Conservation (phyloP, 1,284 basidiomycete species). For the Hymenochaete sp. region DNA sequence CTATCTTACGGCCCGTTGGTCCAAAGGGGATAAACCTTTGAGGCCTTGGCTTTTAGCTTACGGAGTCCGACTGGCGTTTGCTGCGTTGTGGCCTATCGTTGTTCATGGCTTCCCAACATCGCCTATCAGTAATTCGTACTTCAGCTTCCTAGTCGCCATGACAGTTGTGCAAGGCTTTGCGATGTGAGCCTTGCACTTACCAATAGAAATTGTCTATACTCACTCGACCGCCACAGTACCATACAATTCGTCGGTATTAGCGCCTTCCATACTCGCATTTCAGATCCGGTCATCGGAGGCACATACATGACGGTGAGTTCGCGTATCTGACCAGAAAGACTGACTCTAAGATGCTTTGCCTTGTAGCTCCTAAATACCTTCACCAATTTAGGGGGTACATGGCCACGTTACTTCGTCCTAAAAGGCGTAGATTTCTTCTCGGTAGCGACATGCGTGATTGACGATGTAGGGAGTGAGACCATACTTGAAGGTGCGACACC, state of each 20-base stretch:
- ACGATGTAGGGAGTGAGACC: slow-evolving; percentile 43
- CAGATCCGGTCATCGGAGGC: slow-evolving; percentile 94
- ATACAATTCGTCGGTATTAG: slow-evolving; percentile 98
- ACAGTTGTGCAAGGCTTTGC: slow-evolving; percentile 85
- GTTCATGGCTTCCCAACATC: slow-evolving; percentile 81
- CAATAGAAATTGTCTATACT: neutral
- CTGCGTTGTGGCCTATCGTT: slow-evolving; percentile 66
- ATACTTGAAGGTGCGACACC: slow-evolving; percentile 46
- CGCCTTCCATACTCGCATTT: slow-evolving; percentile 95
- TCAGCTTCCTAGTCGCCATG: slow-evolving; percentile 68
- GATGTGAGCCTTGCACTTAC: slow-evolving; percentile 43
- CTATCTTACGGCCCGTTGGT: slow-evolving; percentile 94
- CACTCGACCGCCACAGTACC: slow-evolving; percentile 45
- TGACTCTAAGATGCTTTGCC: slow-evolving; percentile 2
- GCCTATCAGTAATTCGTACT: slow-evolving; percentile 72
- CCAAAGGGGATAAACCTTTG: slow-evolving; percentile 64
- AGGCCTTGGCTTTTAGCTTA: slow-evolving; percentile 89
- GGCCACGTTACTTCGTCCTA: slow-evolving; percentile 90
- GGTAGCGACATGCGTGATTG: slow-evolving; percentile 70
- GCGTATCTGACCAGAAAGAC: neutral
- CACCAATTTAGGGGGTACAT: slow-evolving; percentile 95
- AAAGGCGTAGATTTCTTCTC: slow-evolving; percentile 88
- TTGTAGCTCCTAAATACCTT: slow-evolving; percentile 87
- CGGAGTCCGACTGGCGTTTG: slow-evolving; percentile 77
- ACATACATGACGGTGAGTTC: slow-evolving; percentile 90